Conservation (phyloP, 2,329 filamentous ascomycete species). For the Fusarium equiseti region DNA sequence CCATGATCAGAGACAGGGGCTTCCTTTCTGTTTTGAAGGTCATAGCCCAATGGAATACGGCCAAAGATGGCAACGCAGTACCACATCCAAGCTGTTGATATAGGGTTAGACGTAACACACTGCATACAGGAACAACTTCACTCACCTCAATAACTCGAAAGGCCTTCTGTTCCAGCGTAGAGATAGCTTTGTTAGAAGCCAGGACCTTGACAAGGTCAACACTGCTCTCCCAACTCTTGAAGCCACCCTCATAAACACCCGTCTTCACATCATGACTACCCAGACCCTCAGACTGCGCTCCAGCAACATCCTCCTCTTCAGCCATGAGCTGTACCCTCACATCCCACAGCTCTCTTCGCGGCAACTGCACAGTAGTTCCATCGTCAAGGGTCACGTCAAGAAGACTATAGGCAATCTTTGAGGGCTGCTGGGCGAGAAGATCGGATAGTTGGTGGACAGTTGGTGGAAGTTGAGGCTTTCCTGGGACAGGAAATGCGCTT, state of each 20-base stretch:
- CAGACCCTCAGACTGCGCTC: slow-evolving; percentile 60
- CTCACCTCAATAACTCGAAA: slow-evolving; percentile 68
- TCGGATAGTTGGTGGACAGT: slow-evolving; percentile 62
- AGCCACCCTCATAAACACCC: slow-evolving; percentile 86
- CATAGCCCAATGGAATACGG: slow-evolving; percentile 73
- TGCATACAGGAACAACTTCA: slow-evolving; percentile 4
- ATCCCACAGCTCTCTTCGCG: slow-evolving; percentile 84
- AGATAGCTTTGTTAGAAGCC: slow-evolving; percentile 56
- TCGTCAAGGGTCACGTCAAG: slow-evolving; percentile 70
- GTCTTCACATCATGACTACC: slow-evolving; percentile 81
- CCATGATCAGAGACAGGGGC: slow-evolving; percentile 71
- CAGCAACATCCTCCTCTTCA: slow-evolving; percentile 65
- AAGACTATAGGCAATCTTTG: slow-evolving; percentile 77
- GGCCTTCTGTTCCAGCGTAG: slow-evolving; percentile 50
- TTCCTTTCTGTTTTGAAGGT: slow-evolving; percentile 28
- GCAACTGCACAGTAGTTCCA: slow-evolving; percentile 66
- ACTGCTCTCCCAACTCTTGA: slow-evolving; percentile 92
- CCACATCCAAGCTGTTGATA: slow-evolving; percentile 77
- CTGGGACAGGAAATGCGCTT: slow-evolving; percentile 70
- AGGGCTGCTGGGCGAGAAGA: slow-evolving; percentile 73
- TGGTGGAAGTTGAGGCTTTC: slow-evolving; percentile 69
- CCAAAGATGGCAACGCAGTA: slow-evolving; percentile 78
- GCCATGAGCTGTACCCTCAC: slow-evolving; percentile 85
- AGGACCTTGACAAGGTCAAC: slow-evolving; percentile 81
- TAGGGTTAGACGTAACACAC: slow-evolving; percentile 31